Percentiles rank a stretch among this genome's conserved stretches.
Evolutionary conservation across 441 rosid genomes (phyloP).

Genomic region (Gossypium trilobum): DNA sequence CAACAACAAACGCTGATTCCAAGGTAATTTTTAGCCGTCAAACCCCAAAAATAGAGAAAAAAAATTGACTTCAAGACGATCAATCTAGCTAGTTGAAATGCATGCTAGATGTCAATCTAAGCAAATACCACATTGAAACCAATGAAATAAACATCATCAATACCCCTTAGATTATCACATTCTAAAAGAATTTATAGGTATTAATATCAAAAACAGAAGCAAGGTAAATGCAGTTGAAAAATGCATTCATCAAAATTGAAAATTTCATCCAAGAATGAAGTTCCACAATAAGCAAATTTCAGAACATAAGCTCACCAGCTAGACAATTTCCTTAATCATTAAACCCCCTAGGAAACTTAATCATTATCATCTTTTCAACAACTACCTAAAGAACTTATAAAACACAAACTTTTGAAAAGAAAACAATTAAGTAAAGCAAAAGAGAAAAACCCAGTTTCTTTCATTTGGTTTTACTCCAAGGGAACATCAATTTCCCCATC

Average conservation of each 20-base stretch:
- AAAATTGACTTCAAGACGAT: not conserved
- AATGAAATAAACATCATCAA: not conserved
- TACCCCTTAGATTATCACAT: not conserved
- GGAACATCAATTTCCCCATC: slow-evolving; percentile 69
- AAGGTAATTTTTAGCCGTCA: not conserved
- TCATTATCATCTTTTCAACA: not conserved
- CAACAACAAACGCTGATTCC: not conserved
- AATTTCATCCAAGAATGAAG: not conserved
- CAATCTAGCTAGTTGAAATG: not conserved
- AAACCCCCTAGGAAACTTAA: not conserved
- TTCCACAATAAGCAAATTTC: not conserved
- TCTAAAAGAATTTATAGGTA: not conserved
- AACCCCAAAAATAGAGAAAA: not conserved
- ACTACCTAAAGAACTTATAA: slow-evolving; percentile 29
- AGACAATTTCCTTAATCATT: not conserved
- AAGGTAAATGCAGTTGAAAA: not conserved
- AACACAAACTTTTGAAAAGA: slow-evolving; percentile 16
- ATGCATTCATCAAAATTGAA: not conserved
- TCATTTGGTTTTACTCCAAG: slow-evolving; percentile 25
- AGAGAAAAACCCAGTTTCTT: no score
- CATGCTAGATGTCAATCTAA: not conserved
- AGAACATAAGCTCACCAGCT: no score
- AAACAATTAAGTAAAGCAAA: not conserved
- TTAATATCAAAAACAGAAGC: not conserved
- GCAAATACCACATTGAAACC: not conserved